A percentile compares a stretch with the other conserved stretches of the same genome.
These are phyloP conservation scores for Cryptococcus sp. DNA, from an alignment of 1,284 basidiomycete genomes.

Conservation along the genomic window DNA sequence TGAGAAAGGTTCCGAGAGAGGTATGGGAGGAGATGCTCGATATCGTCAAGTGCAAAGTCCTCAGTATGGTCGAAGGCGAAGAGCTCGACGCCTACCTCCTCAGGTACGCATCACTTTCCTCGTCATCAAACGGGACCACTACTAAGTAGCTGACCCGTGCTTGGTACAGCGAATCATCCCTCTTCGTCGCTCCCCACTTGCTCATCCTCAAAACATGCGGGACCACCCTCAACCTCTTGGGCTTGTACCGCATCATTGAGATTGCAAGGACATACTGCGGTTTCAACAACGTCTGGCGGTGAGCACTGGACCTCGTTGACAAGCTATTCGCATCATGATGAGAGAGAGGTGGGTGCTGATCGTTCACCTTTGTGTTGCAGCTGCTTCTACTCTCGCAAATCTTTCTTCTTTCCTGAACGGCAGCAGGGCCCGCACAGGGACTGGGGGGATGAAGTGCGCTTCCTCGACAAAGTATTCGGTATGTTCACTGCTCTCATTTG, in stretches of 20 bases:
- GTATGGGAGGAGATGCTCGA: slow-evolving; percentile 98
- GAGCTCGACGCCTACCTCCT: slow-evolving; percentile 95
- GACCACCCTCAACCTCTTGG: slow-evolving; percentile 94
- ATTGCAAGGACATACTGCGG: slow-evolving; percentile 79
- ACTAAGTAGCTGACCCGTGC: neutral
- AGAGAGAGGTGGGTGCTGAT: neutral
- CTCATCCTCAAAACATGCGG: slow-evolving; percentile 99
- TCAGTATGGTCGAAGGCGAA: slow-evolving; percentile 81
- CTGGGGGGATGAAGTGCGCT: slow-evolving; percentile 92
- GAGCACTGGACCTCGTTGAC: slow-evolving; percentile 15
- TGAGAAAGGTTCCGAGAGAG: slow-evolving; percentile 72
- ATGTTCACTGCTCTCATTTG: slow-evolving; percentile 25
- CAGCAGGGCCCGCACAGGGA: slow-evolving; percentile 92
- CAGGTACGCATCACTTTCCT: slow-evolving; percentile 62
- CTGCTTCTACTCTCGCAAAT: slow-evolving; percentile 96
- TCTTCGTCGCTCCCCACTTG: slow-evolving; percentile 94
- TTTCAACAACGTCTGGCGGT: slow-evolving; percentile 73
- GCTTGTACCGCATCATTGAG: slow-evolving; percentile 86
- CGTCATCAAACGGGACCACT: neutral
- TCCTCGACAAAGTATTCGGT: slow-evolving; percentile 83
- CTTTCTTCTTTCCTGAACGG: slow-evolving; percentile 98
- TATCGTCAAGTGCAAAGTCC: slow-evolving; percentile 95
- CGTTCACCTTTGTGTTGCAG: slow-evolving; percentile 7
- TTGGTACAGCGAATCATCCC: slow-evolving; percentile 84
- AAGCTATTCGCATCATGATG: neutral